Evolutionary conservation across 805 yeast genomes (phyloP).

Genomic region (Sugiyamaella lignohabitans): DNA sequence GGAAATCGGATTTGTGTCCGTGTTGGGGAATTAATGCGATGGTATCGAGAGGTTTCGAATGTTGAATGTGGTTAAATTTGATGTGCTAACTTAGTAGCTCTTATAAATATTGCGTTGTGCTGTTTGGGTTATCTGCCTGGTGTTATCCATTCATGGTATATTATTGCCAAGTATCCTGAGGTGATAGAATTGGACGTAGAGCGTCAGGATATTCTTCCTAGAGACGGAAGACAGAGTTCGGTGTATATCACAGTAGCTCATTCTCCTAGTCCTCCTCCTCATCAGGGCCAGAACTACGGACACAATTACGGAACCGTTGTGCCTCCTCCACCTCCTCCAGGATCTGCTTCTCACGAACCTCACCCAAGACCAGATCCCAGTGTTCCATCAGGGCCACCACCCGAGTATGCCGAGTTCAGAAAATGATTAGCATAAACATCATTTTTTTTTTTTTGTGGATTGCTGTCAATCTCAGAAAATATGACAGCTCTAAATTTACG

Average conservation of each 20-base stretch:
- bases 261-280: background rate
- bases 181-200: slow-evolving; percentile 26
- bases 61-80: background rate
- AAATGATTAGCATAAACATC: background rate
- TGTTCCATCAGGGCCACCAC: slow-evolving; percentile 10
- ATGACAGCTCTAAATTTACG: no score
- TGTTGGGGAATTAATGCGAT: no score
- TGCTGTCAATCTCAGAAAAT: no score
- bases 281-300: background rate
- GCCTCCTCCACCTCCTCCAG: slow-evolving; percentile 5
- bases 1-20: no score
- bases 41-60: no score
- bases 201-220: slow-evolving; percentile 11
- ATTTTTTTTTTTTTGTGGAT: no score
- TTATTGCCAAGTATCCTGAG: slow-evolving; percentile 64
- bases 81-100: slow-evolving; percentile 11
- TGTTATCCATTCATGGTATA: slow-evolving; percentile 68
- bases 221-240: slow-evolving; percentile 3
- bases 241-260: slow-evolving; percentile 10
- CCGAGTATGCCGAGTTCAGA: slow-evolving; percentile 9
- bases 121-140: slow-evolving; percentile 73
- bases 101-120: slow-evolving; percentile 66
- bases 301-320: background rate
- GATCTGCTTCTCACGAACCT: slow-evolving; percentile 1
- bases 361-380: slow-evolving; percentile 1